Conservation (phyloP, 208 protist species). For the Wallacemonas collosoma region DNA sequence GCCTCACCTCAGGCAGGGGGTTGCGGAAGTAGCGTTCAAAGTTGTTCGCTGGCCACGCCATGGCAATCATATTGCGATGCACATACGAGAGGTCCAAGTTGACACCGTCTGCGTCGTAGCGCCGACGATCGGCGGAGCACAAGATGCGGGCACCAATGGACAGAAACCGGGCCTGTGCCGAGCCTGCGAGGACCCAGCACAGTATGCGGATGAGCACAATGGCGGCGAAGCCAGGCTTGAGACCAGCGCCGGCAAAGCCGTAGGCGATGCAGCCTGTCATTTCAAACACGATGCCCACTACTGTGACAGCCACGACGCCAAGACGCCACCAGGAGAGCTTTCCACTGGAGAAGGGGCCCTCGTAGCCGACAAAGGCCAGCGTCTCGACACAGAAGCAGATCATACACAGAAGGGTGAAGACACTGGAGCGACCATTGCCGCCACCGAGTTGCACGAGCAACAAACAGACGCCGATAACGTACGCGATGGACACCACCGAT, state of each 20-base stretch:
- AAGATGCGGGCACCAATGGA: slow-evolving; percentile 35
- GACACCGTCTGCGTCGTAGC: slow-evolving; percentile 89
- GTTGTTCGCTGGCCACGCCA: slow-evolving; percentile 93
- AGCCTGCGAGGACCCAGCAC: slow-evolving; percentile 15
- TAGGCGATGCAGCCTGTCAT: slow-evolving; percentile 14
- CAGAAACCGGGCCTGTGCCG: slow-evolving; percentile 14
- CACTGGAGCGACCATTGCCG: slow-evolving; percentile 17
- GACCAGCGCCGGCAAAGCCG: not conserved
- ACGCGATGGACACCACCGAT: slow-evolving; percentile 27
- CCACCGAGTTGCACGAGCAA: slow-evolving; percentile 25
- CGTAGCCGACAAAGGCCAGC: slow-evolving; percentile 32
- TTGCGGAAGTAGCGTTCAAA: slow-evolving; percentile 96
- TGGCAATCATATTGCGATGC: slow-evolving; percentile 91
- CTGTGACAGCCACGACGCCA: slow-evolving; percentile 5
- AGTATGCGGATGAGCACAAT: slow-evolving; percentile 25
- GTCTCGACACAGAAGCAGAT: slow-evolving; percentile 30
- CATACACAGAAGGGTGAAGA: slow-evolving; percentile 40
- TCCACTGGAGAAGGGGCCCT: slow-evolving; percentile 12
- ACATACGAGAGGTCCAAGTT: slow-evolving; percentile 96
- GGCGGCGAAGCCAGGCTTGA: slow-evolving; percentile 16
- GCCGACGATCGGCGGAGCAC: slow-evolving; percentile 60
- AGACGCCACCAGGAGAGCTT: slow-evolving; percentile 16
- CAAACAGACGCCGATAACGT: slow-evolving; percentile 22
- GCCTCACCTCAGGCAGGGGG: slow-evolving; percentile 83
- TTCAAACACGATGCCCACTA: slow-evolving; percentile 20